Evolutionary conservation across 1,284 basidiomycete genomes (phyloP).

Genomic region (Fomes fomentarius): DNA sequence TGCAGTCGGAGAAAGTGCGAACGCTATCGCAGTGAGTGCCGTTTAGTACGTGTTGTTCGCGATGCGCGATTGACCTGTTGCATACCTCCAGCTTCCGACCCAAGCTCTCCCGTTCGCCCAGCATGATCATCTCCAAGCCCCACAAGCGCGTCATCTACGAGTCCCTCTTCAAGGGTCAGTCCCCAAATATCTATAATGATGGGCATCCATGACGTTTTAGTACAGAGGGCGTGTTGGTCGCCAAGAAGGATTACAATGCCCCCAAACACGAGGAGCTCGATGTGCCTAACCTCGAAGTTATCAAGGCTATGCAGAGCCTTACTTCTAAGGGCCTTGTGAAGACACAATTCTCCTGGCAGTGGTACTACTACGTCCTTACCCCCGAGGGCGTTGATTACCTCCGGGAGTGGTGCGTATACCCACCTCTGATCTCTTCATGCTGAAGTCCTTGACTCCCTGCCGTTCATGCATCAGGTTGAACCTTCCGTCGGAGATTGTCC

Average conservation of each 20-base stretch:
- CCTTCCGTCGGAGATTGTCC: conserved; percentile 92
- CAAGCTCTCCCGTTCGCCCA: conserved; percentile 48
- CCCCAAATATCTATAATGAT: neutral
- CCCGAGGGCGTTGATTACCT: conserved; percentile 95
- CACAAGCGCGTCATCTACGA: conserved; percentile 91
- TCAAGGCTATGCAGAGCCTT: conserved; percentile 99
- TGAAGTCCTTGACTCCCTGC: neutral
- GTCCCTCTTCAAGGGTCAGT: conserved; percentile 95
- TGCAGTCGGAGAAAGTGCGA: conserved; percentile 39
- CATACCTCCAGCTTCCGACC: conserved; percentile 47
- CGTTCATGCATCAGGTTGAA: no score
- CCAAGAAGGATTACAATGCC: conserved; percentile 98
- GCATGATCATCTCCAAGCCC: conserved; percentile 87
- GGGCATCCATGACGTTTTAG: neutral
- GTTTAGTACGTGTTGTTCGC: no score
- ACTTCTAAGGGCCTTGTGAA: conserved; percentile 96
- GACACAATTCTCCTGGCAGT: conserved; percentile 98
- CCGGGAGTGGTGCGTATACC: conserved; percentile 77
- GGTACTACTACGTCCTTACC: conserved; percentile 94
- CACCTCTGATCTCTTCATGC: neutral
- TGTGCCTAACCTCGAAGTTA: conserved; percentile 96
- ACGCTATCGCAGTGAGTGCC: conserved; percentile 36
- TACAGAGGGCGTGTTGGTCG: conserved; percentile 96
- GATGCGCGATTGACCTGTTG: no score
- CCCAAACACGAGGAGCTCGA: conserved; percentile 98